Percentiles rank a stretch among this genome's conserved stretches.
Evolutionary conservation across 1,284 basidiomycete genomes (phyloP).

Genomic region (Pholiota adiposa): DNA sequence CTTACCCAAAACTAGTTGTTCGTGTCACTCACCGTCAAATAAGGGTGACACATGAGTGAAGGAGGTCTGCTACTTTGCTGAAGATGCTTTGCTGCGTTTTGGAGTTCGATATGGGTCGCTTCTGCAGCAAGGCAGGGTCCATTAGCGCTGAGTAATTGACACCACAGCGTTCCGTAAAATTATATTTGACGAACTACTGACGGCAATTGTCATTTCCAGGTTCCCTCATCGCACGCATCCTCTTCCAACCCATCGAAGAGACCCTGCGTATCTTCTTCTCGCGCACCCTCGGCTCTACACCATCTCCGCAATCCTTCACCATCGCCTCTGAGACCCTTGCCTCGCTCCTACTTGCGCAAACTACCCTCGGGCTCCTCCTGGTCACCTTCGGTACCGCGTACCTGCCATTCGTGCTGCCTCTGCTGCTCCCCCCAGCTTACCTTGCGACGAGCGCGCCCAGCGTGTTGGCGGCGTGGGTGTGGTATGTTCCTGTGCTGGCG

Average conservation of each 20-base stretch:
- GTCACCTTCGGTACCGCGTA: conserved; percentile 77
- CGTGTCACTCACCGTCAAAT: too few relatives aligned
- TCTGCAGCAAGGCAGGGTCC: too few relatives aligned
- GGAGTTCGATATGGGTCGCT: too few relatives aligned
- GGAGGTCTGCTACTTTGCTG: too few relatives aligned
- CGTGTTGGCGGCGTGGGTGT: conserved; percentile 79
- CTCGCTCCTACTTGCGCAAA: conserved; percentile 71
- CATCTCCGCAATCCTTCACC: not conserved
- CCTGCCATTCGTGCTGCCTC: conserved; percentile 65
- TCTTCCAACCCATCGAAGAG: conserved; percentile 95
- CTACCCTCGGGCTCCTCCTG: conserved; percentile 73
- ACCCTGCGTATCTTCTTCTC: conserved; percentile 89
- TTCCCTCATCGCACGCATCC: conserved; percentile 86
- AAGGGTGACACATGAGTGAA: too few relatives aligned
- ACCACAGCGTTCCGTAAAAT: too few relatives aligned
- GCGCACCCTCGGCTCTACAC: conserved; percentile 49
- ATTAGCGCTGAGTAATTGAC: too few relatives aligned
- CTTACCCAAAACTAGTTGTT: too few relatives aligned
- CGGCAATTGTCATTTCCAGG: conserved; percentile 59
- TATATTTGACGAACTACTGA: too few relatives aligned
- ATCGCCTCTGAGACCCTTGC: conserved; percentile 33
- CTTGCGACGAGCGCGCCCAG: conserved; percentile 72
- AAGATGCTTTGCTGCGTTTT: too few relatives aligned
- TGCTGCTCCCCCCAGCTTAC: conserved; percentile 78
- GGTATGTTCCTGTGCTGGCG: conserved; percentile 87